phyloP scores from a whole-genome alignment of 2,329 filamentous ascomycete genomes.

The Teratosphaeria viscida region DNA sequence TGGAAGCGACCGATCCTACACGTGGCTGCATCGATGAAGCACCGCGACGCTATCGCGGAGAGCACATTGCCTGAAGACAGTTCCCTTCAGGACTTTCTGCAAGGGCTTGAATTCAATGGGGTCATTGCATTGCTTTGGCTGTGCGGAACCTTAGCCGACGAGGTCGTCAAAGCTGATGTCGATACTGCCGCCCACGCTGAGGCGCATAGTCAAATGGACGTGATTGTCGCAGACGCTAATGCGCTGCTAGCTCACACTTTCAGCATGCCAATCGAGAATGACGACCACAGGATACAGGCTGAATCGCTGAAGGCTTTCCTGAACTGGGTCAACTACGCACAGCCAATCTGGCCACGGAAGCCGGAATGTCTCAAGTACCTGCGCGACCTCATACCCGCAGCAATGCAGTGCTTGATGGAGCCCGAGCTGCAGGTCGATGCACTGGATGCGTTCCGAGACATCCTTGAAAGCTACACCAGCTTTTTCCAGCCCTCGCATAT shows the following conservation, averaged over 20 bases:
- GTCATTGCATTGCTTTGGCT: conserved; percentile 56
- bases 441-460: conserved; percentile 54
- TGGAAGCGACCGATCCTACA: conserved; percentile 53
- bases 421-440: conserved; percentile 49
- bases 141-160: conserved; percentile 51
- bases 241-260: conserved; percentile 30
- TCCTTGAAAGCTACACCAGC: conserved; percentile 53
- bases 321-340: conserved; percentile 64
- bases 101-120: conserved; percentile 39
- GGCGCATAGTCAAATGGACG: conserved; percentile 35
- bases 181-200: conserved; percentile 9
- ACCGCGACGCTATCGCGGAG: conserved; percentile 12
- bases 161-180: conserved; percentile 55
- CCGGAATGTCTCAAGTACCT: conserved; percentile 50
- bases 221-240: conserved; percentile 43
- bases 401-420: conserved; percentile 51
- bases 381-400: conserved; percentile 47
- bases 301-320: conserved; percentile 26
- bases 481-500: conserved; percentile 54
- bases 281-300: conserved; percentile 2
- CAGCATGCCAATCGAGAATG: neutral
- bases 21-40: conserved; percentile 17
- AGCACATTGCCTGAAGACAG: conserved; percentile 30
- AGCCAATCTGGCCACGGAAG: conserved; percentile 50
- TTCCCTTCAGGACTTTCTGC: conserved; percentile 36